phyloP scores from a whole-genome alignment of 2,329 filamentous ascomycete species.

The Ophiostoma novo-ulmi region DNA sequence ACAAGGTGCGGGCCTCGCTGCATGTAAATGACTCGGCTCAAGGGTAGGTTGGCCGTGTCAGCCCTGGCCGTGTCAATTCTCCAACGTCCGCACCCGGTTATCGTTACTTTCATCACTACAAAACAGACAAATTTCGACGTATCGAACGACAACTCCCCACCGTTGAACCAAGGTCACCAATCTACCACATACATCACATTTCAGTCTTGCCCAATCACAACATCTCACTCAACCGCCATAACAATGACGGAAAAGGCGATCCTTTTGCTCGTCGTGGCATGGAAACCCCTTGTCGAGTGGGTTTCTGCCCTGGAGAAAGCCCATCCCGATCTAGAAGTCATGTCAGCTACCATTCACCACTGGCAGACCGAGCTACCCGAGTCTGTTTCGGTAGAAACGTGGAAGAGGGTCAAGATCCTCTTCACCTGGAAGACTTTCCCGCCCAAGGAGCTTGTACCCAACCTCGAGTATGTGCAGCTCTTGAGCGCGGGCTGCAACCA shows the following conservation, averaged over 20 bases:
- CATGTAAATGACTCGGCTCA: neutral
- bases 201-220: neutral
- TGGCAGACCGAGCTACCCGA: neutral
- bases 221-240: neutral
- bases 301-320: neutral
- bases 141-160: neutral
- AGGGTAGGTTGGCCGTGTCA: neutral
- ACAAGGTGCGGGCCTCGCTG: neutral
- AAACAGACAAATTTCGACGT: neutral
- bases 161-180: neutral
- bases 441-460: slow-evolving; percentile 36
- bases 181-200: neutral
- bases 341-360: neutral
- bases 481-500: slow-evolving; percentile 51
- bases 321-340: neutral
- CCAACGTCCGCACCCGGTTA: neutral
- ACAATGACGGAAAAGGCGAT: neutral
- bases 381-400: neutral
- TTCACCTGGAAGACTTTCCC: slow-evolving; percentile 21
- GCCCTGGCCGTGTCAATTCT: neutral
- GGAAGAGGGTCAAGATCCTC: neutral
- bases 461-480: slow-evolving; percentile 50
- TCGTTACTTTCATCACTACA: neutral
- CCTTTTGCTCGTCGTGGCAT: neutral
- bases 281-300: neutral